These are phyloP conservation scores for Ricinus communis DNA, from an alignment of 345 rosid species.

Conservation along the genomic window DNA sequence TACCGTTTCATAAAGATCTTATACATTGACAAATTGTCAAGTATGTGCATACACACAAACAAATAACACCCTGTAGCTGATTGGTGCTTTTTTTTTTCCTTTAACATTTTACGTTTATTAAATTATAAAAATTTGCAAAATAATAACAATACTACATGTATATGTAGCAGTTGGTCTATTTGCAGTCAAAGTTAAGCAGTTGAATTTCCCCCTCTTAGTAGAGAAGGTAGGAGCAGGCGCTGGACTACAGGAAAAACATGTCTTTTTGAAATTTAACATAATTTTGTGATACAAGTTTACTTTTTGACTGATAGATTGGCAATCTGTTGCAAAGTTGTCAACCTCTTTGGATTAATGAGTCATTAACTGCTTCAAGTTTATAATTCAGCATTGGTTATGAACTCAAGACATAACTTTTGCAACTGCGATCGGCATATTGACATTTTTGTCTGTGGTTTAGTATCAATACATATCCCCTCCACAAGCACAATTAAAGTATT, in stretches of 20 bases:
- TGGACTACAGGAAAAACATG: background rate
- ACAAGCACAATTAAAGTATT: background rate
- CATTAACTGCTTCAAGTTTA: background rate
- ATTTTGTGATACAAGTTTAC: background rate
- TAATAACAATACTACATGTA: too few species aligned
- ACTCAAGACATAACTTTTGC: background rate
- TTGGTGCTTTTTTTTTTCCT: too few species aligned
- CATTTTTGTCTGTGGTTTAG: background rate
- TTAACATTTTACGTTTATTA: too few species aligned
- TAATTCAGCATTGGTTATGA: background rate
- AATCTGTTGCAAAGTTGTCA: background rate
- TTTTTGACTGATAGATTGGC: background rate
- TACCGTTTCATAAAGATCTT: too few species aligned
- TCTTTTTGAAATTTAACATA: background rate
- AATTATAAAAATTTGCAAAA: too few species aligned
- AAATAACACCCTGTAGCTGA: too few species aligned
- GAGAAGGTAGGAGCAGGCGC: too few species aligned
- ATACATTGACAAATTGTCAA: too few species aligned
- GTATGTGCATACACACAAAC: too few species aligned
- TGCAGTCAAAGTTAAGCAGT: slow-evolving; percentile 2
- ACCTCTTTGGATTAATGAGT: background rate
- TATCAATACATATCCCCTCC: background rate
- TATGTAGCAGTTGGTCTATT: background rate
- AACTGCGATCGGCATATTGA: background rate
- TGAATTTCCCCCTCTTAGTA: too few species aligned